A percentile compares a stretch with the other conserved stretches of the same genome.
Conservation (phyloP, 2,329 filamentous ascomycete species). For the Colletotrichum sansevieriae region DNA sequence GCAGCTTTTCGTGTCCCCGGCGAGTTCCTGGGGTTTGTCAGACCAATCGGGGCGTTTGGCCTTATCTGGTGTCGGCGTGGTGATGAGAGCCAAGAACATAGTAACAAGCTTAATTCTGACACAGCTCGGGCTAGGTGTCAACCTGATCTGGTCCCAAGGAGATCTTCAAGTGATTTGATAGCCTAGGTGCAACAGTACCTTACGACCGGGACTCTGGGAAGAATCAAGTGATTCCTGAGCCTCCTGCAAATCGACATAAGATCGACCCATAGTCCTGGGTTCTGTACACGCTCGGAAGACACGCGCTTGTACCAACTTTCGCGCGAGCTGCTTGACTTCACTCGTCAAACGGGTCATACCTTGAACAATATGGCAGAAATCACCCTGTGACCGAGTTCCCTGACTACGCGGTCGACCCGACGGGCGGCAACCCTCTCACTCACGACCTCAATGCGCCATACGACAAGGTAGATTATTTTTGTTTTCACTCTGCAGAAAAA, state of each 20-base stretch:
- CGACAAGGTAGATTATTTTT: conserved; percentile 51
- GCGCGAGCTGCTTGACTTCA: background rate
- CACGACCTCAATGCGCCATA: conserved; percentile 59
- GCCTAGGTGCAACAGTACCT: background rate
- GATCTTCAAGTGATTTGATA: conserved; percentile 11
- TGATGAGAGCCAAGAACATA: conserved; percentile 27
- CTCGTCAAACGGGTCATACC: background rate
- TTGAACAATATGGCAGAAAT: conserved; percentile 32
- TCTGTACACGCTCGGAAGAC: conserved; percentile 2
- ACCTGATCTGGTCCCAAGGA: conserved; percentile 21
- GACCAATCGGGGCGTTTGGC: conserved; percentile 17
- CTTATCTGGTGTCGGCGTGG: conserved; percentile 24
- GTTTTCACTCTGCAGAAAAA: rapidly evolving
- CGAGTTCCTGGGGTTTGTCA: background rate
- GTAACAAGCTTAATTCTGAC: conserved; percentile 25
- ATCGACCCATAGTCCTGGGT: background rate
- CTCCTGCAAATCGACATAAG: background rate
- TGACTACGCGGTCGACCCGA: conserved; percentile 54
- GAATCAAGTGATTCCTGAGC: conserved; percentile 18
- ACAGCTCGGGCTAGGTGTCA: background rate
- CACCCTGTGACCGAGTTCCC: conserved; percentile 54
- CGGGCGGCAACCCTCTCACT: conserved; percentile 58
- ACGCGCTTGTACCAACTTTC: background rate
- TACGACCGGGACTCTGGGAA: conserved; percentile 4
- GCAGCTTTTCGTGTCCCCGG: conserved; percentile 5